phyloP scores from a whole-genome alignment of 2,329 filamentous ascomycete genomes.

The Cercospora canescens region DNA sequence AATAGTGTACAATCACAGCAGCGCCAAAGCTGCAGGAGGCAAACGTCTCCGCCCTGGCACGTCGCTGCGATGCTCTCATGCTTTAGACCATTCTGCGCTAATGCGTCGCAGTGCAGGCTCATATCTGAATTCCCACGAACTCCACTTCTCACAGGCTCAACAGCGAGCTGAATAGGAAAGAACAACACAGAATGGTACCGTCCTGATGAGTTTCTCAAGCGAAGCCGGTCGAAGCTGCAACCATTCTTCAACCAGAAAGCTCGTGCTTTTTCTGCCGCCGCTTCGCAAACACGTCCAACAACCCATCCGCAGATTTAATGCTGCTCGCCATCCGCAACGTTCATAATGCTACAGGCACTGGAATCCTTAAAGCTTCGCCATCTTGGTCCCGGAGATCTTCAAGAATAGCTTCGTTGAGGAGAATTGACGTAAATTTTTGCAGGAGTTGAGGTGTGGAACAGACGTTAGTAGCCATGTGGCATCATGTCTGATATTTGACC shows the following conservation, averaged over 20 bases:
- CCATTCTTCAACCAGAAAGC: too few species aligned
- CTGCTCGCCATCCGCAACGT: not conserved
- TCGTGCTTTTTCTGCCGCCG: not conserved
- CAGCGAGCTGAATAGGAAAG: not conserved
- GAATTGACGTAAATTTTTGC: too few species aligned
- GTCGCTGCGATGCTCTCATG: not conserved
- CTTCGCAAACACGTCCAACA: not conserved
- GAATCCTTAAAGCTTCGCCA: not conserved
- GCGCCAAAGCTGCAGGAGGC: not conserved
- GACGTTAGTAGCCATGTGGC: too few species aligned
- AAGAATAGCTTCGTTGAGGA: not conserved
- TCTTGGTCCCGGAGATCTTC: not conserved
- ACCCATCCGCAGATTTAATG: not conserved
- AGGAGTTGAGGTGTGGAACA: too few species aligned
- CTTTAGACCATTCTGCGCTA: not conserved
- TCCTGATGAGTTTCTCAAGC: not conserved
- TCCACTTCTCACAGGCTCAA: not conserved
- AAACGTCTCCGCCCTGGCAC: not conserved
- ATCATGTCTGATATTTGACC: too few species aligned
- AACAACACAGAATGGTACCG: too few species aligned
- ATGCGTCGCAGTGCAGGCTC: not conserved
- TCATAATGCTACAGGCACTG: too few species aligned
- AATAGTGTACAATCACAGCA: slow-evolving; percentile 7
- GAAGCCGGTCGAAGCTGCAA: not conserved
- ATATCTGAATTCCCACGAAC: not conserved